Base-by-base conservation (phyloP, 352 stramenopile species). In the Globisporangium camurandrum region DNA sequence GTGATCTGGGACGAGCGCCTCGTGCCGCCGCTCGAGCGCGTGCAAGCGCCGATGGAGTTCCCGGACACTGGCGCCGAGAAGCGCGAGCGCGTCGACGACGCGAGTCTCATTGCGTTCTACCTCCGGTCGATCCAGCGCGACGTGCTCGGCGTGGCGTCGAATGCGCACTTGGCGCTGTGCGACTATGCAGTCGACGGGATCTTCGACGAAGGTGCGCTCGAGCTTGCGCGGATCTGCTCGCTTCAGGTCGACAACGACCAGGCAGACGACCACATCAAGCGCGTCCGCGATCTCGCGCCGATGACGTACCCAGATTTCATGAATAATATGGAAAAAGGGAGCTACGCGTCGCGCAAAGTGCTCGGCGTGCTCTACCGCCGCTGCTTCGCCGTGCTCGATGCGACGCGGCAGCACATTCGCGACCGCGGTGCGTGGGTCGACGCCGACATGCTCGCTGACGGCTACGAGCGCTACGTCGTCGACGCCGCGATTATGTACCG, bases 1-100 rank as follows among this genome's bases (percentile, higher is more conserved):
- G 75, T 88, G 8, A 88, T 93, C 57, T 93, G 83, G 83, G 83
- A 93, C 46, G 43, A 85, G 23, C 63, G 69, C 0, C 65, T 93
- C 16, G 72, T 93, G 45, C 83, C 80, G 14, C 49, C 41, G 11
- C 63, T 54, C 42, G 40, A 67, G 14, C 54, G 79, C 46, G 55
- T 80, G 6, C 46, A 72, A 3, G 56, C 65, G 33, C 65, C 77
- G 14, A 88, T 87, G 76, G 30, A 38, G 5, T 79, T 78, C 46
- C 50, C 66, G 9, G 41, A 22, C 33, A 16, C 42, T 26, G 49
- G 26, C 30, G 53, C 39, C 11, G 51, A 69, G 16, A 68, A 69
- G 19, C 51, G 66, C 11, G 45, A 75, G 11, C 50, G 49, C 19
- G 69, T 67, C 27, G 58, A 84, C 30, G 67, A 86, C 16, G 48